Base-by-base conservation (phyloP, 2,329 filamentous ascomycete species). In the Volutella citrinella region DNA sequence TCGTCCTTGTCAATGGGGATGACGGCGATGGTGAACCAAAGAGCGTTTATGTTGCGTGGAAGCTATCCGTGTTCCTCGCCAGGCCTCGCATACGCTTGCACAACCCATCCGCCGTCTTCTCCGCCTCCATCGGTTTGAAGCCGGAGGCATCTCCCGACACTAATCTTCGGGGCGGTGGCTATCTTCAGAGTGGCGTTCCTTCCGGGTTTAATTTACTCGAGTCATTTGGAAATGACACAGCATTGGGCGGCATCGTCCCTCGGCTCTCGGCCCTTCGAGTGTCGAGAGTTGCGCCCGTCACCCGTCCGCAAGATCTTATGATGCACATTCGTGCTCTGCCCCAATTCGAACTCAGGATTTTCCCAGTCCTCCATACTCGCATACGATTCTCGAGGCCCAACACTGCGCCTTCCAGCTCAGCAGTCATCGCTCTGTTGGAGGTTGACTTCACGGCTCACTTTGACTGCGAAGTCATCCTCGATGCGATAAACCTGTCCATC, bases 141-240 rank as follows among this genome's bases (percentile, higher is more conserved):
- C 74, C 77, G 4, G 64, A 69, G 21, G 35, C 47, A 26, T 43
- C 51, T 18, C 37, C 48, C 7, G 54, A 59, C n/a, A 38, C 51
- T 11, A 45, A 40, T 33, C 41, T 50, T 10, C 48, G 48, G 23
- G 59, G 63, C 9, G 69, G 76, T 38, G 80, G 84, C 32, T 88
- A 87, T 52, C 70, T 91, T 19, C 75, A 77, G 21, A 87, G 82
- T 52, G 77, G 80, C 37, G 63, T 81, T 17, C 80, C 86, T 1
- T 74, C 81, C 7, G 81, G 84, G 3, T 69, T 87, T 43, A 93
- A 91, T 56, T 68, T 91, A n/a, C 74, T 93, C 11, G 82, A 86
- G 53, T 75, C 86, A 4, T 85, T 91, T 41, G 71, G 74, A 32
- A 69, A 69, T 42, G 85, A 89, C 52, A 76, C 80, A 15, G 73